Base-by-base conservation (phyloP, 2,329 filamentous ascomycete genomes). In the Lithohypha guttulata region DNA sequence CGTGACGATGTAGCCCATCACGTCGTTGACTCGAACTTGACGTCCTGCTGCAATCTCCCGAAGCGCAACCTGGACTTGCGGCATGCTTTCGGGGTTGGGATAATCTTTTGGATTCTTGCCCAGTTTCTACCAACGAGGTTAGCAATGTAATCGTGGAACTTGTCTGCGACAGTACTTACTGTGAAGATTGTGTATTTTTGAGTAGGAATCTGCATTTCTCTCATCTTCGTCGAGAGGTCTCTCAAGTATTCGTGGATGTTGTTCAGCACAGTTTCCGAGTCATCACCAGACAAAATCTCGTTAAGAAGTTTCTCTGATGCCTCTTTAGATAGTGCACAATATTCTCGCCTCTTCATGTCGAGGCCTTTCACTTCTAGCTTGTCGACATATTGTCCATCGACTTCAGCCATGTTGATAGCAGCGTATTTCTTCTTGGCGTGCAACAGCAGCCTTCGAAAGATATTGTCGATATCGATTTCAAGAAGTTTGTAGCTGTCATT, bases 371-470 rank as follows among this genome's bases (percentile, higher is more conserved):
- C 84, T 59, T 98, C 91, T 62, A 98, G 81, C 64, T 93, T 89
- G 59, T 96, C 89, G 30, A 89, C 70, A 55, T 80, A 93, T 58
- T 89, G 93, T 51, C 86, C 87, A 53, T 93, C 82, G 15, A 83
- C 71, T 53, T 95, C 84, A 5, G 91, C 77, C 59, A 96, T 77
- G 58, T 93, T 96, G 61, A 98, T 83, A 27, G 91, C 91, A 6
- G 91, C 91, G 60, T 98, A 98, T 69, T 98, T 98, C 70, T 98
- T 98, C 73, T 98, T 98, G 20, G 91, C 89, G 56, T 96, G 91
- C 10, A 98, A 70, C 26, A 98, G 66, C 41, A 98, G 82, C 21
- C 91, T 81, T 31, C 89, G 77, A 71, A 98, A 98, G 45, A 96
- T 75, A 54, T 96, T 95, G 62, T 98, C 91, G 50, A 98, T 94